A percentile compares a stretch with the other conserved stretches of the same genome.
phyloP scores from a whole-genome alignment of 2,329 filamentous ascomycete genomes.

The Phaeoacremonium minimum region DNA sequence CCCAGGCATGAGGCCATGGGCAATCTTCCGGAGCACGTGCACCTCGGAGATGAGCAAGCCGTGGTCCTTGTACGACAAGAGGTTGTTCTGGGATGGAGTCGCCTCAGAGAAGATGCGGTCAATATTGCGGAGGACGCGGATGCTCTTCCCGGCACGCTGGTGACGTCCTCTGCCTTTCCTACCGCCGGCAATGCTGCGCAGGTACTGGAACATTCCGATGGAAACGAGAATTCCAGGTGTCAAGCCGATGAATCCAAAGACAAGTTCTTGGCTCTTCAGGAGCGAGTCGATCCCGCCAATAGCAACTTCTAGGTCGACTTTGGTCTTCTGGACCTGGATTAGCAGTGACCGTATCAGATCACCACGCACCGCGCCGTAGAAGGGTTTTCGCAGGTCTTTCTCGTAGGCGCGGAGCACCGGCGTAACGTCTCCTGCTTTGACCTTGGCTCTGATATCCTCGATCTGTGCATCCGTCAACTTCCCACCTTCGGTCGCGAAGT shows the following conservation, averaged over 20 bases:
- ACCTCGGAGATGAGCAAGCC: constrained; percentile 87
- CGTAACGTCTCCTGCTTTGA: constrained; percentile 88
- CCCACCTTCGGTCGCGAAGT: constrained; percentile 44
- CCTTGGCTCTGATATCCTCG: constrained; percentile 69
- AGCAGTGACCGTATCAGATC: constrained; percentile 86
- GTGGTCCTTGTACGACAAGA: constrained; percentile 88
- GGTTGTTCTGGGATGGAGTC: constrained; percentile 58
- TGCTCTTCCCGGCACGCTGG: constrained; percentile 63
- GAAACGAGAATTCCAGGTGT: constrained; percentile 90
- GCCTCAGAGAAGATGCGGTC: constrained; percentile 73
- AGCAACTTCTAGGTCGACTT: constrained; percentile 94
- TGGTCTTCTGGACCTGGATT: constrained; percentile 98
- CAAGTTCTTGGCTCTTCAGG: constrained; percentile 91
- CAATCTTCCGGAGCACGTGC: constrained; percentile 71
- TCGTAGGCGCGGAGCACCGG: constrained; percentile 90
- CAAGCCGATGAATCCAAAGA: constrained; percentile 95
- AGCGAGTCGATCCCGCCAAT: constrained; percentile 94
- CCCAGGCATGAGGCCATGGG: constrained; percentile 63
- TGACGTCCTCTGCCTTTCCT: constrained; percentile 64
- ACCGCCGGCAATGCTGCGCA: constrained; percentile 64
- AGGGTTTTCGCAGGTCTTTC: constrained; percentile 75
- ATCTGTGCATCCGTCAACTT: constrained; percentile 66
- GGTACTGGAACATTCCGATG: constrained; percentile 68
- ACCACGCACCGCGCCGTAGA: constrained; percentile 77
- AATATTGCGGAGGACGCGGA: constrained; percentile 80